Base-by-base conservation (phyloP, 495 filamentous ascomycete species). In the Podospora australis region DNA sequence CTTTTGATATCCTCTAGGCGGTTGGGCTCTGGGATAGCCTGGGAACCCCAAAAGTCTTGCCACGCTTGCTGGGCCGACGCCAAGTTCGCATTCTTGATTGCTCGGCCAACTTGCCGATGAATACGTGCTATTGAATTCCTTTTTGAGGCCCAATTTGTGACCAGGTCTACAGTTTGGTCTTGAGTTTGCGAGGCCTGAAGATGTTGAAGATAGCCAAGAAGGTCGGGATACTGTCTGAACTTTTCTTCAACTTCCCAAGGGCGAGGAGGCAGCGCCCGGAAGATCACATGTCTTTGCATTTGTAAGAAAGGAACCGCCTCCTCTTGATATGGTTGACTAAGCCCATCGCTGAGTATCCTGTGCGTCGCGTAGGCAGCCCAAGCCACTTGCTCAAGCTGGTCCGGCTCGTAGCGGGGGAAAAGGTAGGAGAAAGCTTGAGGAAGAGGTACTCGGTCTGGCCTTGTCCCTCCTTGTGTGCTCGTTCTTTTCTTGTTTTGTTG, bases 301-400 rank as follows among this genome's bases (percentile, higher is more conserved):
- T 54, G 23, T 10, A 60, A 43, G 24, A 66, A 64, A 10, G 56
- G 56, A 2, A 14, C 34, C 3, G 63, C 58, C 32, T 54, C 53
- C 17, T 51, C 44, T 19, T 34, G 35, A 9, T 44, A 39, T 13
- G 53, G 57, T 24, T 48, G 54, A 40, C 54, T 63, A 44, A 54
- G 42, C 8, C 50, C 47, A 32, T 71, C 63, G 19, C 62, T 60
- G 6, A 77, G 52, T 41, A 77, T 42, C 14, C 50, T 54, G 50
- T 68, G 71, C 1, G 71, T 75, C 16, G 66, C 67, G 40, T 73
- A 65, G 6, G 70, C 71, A 8, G 62, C 59, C 6, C 61, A 41
- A 10, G 60, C 54, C 11, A 64, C 44, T 16, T n/a, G n/a, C 46
- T 45, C 10, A 59, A 53, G 16, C 71, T 46, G 19, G 58, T 44